A percentile compares a stretch with the other conserved stretches of the same genome.
Evolutionary conservation across 768 basidiomycete species (phyloP).

Genomic region (Macrolepiota fuliginosa): DNA sequence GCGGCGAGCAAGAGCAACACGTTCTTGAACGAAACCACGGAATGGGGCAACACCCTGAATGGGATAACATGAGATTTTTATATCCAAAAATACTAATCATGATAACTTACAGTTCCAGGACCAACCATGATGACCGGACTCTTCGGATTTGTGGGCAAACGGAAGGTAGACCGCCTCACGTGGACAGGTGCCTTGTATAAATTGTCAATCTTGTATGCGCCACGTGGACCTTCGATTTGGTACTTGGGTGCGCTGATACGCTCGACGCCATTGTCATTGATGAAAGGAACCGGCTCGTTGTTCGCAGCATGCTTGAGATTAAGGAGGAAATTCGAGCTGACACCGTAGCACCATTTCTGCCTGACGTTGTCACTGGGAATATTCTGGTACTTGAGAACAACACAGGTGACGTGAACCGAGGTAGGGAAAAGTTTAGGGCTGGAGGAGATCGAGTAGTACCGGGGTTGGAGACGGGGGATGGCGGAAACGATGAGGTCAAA

Average conservation of each 20-base stretch:
- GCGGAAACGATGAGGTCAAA: slow-evolving; percentile 96
- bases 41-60: slow-evolving; percentile 95
- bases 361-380: slow-evolving; percentile 47
- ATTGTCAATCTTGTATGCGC: slow-evolving; percentile 69
- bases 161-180: slow-evolving; percentile 94
- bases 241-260: slow-evolving; percentile 61
- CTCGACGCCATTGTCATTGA: slow-evolving; percentile 33
- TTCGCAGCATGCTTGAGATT: slow-evolving; percentile 82
- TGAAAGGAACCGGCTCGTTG: slow-evolving; percentile 50
- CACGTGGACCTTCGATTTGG: slow-evolving; percentile 87
- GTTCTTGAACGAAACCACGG: slow-evolving; percentile 98
- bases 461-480: slow-evolving; percentile 91
- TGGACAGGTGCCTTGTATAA: slow-evolving; percentile 89
- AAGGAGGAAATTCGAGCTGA: slow-evolving; percentile 93
- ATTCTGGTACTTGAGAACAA: slow-evolving; percentile 92
- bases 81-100: not conserved
- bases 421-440: slow-evolving; percentile 91
- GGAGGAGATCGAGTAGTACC: slow-evolving; percentile 98
- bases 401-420: slow-evolving; percentile 90
- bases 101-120: slow-evolving; percentile 84
- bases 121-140: slow-evolving; percentile 99
- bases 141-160: slow-evolving; percentile 96
- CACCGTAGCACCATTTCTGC: slow-evolving; percentile 77
- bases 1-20: slow-evolving; percentile 92
- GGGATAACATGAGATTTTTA: slow-evolving; percentile 12